Evolutionary conservation across 352 stramenopile genomes (phyloP), one percentile per base, ranked within the genome.

Genomic region (Phytopythium kandeliae): DNA sequence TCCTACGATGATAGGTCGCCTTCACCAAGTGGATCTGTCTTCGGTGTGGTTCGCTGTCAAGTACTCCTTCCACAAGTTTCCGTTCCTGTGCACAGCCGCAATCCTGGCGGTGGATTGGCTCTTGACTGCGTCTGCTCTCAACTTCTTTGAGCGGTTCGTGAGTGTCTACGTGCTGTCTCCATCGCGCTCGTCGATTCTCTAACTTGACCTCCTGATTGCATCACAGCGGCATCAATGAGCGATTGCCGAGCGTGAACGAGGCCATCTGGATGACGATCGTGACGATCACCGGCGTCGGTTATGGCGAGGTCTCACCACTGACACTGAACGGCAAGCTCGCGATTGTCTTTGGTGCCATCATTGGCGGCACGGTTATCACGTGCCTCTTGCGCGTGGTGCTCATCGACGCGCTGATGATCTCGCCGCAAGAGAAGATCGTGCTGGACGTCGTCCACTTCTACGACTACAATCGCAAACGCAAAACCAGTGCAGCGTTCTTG

Each of bases 251-350:
- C 31, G 47, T 57, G 15, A 70, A 67, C 25, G 74, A 86, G 43
- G 64, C 74, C 9, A 57, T 81, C 7, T 86, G 74, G 74, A 62
- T 86, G 36, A 79, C 74, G n/a, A 83, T 86, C 30, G 74, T 83
- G 43, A 86, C 74, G 8, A 81, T 83, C 52, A 81, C 74, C 16
- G 74, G 71, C 36, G 71, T 85, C 33, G 74, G 74, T 19, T 85
- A 85, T 46, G 74, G 74, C 24, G 74, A 85, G 56, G 60, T 71
- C 33, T 69, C 69, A 31, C 74, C 74, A 1, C 54, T 54, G 36
- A 83, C 74, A 4, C 40, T 85, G 3, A 72, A 68, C 24, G 74
- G 74, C 45, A 85, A 85, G 56, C 57, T 80, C 48, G 61, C 74
- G 38, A 78, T 85, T 50, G 66, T 74, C 0, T 55, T 72, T n/a